These are phyloP conservation scores for Aspergillus awamori DNA, from an alignment of 2,329 filamentous ascomycete genomes.

Conservation along the genomic window DNA sequence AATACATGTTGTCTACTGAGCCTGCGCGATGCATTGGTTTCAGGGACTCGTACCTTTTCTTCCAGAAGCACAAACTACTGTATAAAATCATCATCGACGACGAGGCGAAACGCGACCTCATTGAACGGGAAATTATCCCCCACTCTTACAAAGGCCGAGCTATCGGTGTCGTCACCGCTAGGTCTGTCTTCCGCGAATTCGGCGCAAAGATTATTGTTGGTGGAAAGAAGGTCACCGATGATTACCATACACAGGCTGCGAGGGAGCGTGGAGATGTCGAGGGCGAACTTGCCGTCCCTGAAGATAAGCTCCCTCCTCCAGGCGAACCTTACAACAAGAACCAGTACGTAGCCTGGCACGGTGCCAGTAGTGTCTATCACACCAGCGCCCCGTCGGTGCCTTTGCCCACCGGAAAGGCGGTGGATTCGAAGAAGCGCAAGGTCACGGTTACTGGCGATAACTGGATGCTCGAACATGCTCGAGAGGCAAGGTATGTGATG, in stretches of 20 bases:
- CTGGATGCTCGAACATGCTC: constrained; percentile 94
- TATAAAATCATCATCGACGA: constrained; percentile 99
- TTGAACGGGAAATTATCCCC: constrained; percentile 91
- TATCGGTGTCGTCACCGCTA: constrained; percentile 93
- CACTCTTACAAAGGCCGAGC: constrained; percentile 98
- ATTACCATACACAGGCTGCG: constrained; percentile 80
- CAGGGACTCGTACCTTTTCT: constrained; percentile 97
- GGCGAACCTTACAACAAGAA: constrained; percentile 97
- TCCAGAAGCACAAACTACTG: constrained; percentile 93
- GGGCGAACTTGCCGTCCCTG: constrained; percentile 87
- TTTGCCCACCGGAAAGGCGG: constrained; percentile 69
- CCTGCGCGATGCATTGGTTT: constrained; percentile 96
- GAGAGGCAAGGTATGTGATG: constrained; percentile 75
- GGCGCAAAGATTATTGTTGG: constrained; percentile 92
- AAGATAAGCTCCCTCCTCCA: constrained; percentile 73
- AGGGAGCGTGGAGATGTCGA: constrained; percentile 78
- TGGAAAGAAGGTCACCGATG: constrained; percentile 81
- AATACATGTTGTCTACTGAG: constrained; percentile 99
- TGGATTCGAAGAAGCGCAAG: constrained; percentile 78
- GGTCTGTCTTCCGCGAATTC: constrained; percentile 96
- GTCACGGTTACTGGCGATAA: constrained; percentile 90
- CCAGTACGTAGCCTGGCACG: constrained; percentile 98
- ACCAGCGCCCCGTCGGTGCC: constrained; percentile 77
- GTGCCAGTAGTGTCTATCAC: constrained; percentile 93
- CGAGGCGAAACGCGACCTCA: constrained; percentile 95